Base-by-base conservation (phyloP, 768 basidiomycete genomes). In the Coprinellus aureogranulatus region DNA sequence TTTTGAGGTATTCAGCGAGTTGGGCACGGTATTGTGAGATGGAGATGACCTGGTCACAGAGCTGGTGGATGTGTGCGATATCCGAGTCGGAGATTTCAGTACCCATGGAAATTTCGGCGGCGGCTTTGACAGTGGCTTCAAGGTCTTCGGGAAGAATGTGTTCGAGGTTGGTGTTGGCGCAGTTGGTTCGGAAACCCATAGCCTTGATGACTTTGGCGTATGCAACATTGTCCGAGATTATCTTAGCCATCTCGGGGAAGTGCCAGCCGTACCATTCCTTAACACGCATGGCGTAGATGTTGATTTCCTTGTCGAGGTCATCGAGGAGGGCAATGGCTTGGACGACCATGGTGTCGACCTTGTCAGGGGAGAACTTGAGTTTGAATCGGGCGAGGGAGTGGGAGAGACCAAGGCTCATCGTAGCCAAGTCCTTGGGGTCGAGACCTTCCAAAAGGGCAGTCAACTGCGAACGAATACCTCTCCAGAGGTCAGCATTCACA, bases 191-290 rank as follows among this genome's bases (percentile, higher is more conserved):
- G 83, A 98, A 94, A 58, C 94, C 97, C 95, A 99, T 96, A 31
- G 81, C 73, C 55, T 88, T 89, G 65, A 99, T 86, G 57, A 90
- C 89, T 77, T 94, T 97, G 59, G 97, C 95, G 71, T 98, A 98
- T 20, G 96, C 95, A 58, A 95, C 76, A 75, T 97, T 99, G 79
- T 99, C 97, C 59, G 88, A 85, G 63, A 99, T 90, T 70, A 99
- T 98, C 78, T 98, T 98, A 58, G 89, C 90, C 89, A 99, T 92
- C 75, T 99, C 97, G 4, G 97, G 97, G 83, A 99, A 99, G 78
- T 99, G 97, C 97, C 97, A 99, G 37, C 97, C 97, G 66, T 99
- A 99, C 97, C 97, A 99, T 84, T 99, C 97, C 96, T 99, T 99
- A 46, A 96, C 93, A 67, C 97, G 86, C 97, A 99, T 99, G 14